Evolutionary conservation across 1,284 basidiomycete genomes (phyloP).

Genomic region (Agaricales sp.): DNA sequence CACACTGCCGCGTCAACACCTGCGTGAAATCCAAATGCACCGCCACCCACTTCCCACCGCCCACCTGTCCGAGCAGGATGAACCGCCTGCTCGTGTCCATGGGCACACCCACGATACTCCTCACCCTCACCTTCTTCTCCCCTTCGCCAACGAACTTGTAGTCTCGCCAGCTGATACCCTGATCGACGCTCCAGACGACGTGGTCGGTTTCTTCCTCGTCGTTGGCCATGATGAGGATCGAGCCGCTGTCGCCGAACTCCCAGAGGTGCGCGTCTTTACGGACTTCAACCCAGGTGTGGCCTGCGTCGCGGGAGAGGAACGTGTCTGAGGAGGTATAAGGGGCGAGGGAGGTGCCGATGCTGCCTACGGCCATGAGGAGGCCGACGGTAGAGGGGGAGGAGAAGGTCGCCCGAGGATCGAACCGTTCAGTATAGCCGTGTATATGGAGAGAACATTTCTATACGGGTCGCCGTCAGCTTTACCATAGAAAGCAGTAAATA

Average conservation of each 20-base stretch:
- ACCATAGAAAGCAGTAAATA: conserved; percentile 2
- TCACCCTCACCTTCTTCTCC: conserved; percentile 68
- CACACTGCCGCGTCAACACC: conserved; percentile 69
- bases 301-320: conserved; percentile 93
- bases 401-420: conserved; percentile 84
- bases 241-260: conserved; percentile 97
- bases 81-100: conserved; percentile 88
- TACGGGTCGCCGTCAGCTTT: no score
- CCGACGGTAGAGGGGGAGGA: conserved; percentile 89
- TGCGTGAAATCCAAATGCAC: conserved; percentile 88
- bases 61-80: conserved; percentile 69
- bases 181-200: conserved; percentile 82
- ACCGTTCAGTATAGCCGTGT: conserved; percentile 93
- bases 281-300: conserved; percentile 97
- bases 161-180: conserved; percentile 82
- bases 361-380: conserved; percentile 95
- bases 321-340: conserved; percentile 87
- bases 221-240: conserved; percentile 87
- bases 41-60: conserved; percentile 47
- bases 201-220: conserved; percentile 91
- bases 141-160: conserved; percentile 54
- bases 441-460: conserved; percentile 84
- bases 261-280: conserved; percentile 97
- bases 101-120: conserved; percentile 80
- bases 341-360: conserved; percentile 79